Evolutionary conservation across 2,329 filamentous ascomycete genomes (phyloP).

Genomic region (Decorospora gaudefroyi): DNA sequence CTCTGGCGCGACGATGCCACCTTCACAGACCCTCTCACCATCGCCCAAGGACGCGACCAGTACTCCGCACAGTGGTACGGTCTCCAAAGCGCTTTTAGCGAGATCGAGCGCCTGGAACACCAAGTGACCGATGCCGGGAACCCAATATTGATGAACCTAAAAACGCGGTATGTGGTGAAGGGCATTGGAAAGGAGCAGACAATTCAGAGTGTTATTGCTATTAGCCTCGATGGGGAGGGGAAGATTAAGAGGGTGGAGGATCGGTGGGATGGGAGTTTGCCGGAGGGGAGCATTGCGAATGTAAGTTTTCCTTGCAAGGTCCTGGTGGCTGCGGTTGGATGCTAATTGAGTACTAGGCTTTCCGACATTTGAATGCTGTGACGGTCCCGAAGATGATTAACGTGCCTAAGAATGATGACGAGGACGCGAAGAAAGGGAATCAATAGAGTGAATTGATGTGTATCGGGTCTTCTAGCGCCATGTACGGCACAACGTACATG

Average conservation of each 20-base stretch:
- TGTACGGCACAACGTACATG: conserved; percentile 14
- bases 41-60: conserved; percentile 60
- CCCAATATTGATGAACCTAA: conserved; percentile 62
- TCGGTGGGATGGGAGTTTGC: conserved; percentile 60
- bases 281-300: conserved; percentile 56
- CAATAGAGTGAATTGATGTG: conserved; percentile 19
- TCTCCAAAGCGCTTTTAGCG: conserved; percentile 60
- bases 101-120: conserved; percentile 61
- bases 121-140: conserved; percentile 61
- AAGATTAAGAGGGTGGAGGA: conserved; percentile 60
- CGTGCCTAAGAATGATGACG: conserved; percentile 59
- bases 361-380: conserved; percentile 58
- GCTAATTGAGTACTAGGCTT: conserved; percentile 51
- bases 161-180: conserved; percentile 59
- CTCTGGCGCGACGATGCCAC: conserved; percentile 63
- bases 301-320: conserved; percentile 49
- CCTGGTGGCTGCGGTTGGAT: neutral
- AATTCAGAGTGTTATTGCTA: conserved; percentile 56
- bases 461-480: conserved; percentile 12
- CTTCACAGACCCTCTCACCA: conserved; percentile 64
- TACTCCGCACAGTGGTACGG: conserved; percentile 63
- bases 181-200: conserved; percentile 57
- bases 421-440: conserved; percentile 57
- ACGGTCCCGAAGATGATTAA: conserved; percentile 57
- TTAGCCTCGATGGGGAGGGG: conserved; percentile 49